Evolutionary conservation across 805 yeast genomes (phyloP).

Genomic region (Metschnikowia kunwiensis): DNA sequence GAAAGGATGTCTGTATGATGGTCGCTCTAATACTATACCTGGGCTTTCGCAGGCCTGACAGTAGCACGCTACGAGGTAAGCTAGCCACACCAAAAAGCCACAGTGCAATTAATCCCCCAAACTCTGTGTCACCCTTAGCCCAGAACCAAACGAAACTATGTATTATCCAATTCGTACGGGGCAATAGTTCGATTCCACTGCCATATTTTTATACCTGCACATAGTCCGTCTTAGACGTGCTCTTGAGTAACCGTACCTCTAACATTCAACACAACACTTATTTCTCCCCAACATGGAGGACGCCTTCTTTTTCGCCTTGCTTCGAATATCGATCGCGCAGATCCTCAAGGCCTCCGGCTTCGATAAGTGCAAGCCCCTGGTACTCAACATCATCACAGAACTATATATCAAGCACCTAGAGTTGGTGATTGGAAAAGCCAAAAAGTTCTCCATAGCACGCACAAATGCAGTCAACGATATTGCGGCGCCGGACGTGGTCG

Average conservation of each 20-base stretch:
- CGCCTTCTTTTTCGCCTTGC: constrained; percentile 36
- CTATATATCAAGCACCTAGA: constrained; percentile 62
- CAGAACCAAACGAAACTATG: too few relatives aligned
- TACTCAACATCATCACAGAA: constrained; percentile 76
- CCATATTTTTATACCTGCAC: too few relatives aligned
- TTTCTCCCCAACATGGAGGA: constrained; percentile 31
- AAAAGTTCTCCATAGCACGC: constrained; percentile 45
- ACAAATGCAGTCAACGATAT: constrained; percentile 38
- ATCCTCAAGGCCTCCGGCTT: constrained; percentile 79
- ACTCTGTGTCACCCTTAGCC: too few relatives aligned
- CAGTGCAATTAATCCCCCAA: too few relatives aligned
- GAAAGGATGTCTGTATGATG: too few relatives aligned
- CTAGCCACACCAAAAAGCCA: too few relatives aligned
- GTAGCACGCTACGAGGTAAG: too few relatives aligned
- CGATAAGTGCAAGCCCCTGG: constrained; percentile 68
- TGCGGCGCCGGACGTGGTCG: constrained; percentile 63
- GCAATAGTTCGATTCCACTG: too few relatives aligned
- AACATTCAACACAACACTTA: neutral
- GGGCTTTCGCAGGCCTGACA: too few relatives aligned
- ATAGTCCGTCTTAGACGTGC: neutral
- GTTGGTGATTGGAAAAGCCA: constrained; percentile 50
- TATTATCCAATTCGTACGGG: too few relatives aligned
- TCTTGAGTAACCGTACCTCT: neutral
- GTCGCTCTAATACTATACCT: too few relatives aligned
- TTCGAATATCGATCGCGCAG: constrained; percentile 46